Evolutionary conservation across 208 protist genomes (phyloP), one percentile per base, ranked within the genome.

Genomic region (Crithidia sp.): DNA sequence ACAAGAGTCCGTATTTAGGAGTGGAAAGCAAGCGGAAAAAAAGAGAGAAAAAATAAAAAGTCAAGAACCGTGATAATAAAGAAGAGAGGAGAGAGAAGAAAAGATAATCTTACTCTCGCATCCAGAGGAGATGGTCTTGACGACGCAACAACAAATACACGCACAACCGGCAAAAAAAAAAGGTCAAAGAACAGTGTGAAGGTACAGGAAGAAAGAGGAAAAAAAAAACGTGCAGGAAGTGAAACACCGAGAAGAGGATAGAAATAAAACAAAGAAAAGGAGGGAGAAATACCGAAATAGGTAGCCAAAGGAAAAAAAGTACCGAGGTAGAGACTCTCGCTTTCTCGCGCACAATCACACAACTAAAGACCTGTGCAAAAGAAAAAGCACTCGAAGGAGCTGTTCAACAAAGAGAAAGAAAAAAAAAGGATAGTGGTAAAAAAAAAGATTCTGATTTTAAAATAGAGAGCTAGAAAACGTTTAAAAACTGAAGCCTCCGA

Each of bases 301-400:
- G 40, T 43, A 79, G 17, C 17, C 55, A 79, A 74, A 81, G 16
- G 62, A 79, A 68, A 84, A 57, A 43, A 64, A 64, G 17, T 71
- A 58, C 17, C 17, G 17, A 7, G 17, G 8, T 19, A 28, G 6
- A 55, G 52, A 28, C 28, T 28, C 28, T 28, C 28, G 1, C 28
- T 28, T 1, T 28, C 28, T 28, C 28, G 28, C 28, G 28, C 28
- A 28, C 28, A 28, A 28, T 28, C 28, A 28, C 28, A 28, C 28
- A 28, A 28, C 28, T 28, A 28, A 28, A 28, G 28, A 28, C 28
- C 28, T 55, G 8, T 2, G 17, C 7, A 12, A 55, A 55, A 55
- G 16, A 55, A 55, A 17, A 55, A 55, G 12, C 14, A 28, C 7
- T 2, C 45, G 45, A 50, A 50, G 45, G 28, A 28, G 28, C 28